Percentiles rank a stretch among this genome's conserved stretches.
Evolutionary conservation across 768 basidiomycete species (phyloP).

Genomic region (Tylopilus intermedius): DNA sequence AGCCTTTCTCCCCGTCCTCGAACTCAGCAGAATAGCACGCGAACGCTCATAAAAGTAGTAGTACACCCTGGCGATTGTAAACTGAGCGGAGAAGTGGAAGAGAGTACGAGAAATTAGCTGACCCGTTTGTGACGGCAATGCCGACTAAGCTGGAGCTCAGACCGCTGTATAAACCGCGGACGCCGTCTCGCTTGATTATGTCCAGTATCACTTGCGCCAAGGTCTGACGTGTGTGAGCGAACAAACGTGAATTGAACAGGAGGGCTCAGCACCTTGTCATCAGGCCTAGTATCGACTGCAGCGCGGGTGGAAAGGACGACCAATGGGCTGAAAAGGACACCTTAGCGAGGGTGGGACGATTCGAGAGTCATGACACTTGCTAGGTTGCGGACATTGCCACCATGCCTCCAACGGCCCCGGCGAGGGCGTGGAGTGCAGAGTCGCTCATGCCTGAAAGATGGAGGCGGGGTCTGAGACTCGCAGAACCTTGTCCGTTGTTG

Average conservation of each 20-base stretch:
- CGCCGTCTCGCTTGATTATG: constrained; percentile 79
- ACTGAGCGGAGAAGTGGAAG: not conserved
- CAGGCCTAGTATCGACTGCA: constrained; percentile 81
- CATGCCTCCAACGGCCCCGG: constrained; percentile 89
- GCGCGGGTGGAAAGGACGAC: constrained; percentile 90
- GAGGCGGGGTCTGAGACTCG: not conserved
- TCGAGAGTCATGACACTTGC: constrained; percentile 39
- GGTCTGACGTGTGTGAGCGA: constrained; percentile 39
- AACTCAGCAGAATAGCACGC: constrained; percentile 50
- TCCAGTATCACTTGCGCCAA: constrained; percentile 63
- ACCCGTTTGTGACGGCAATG: constrained; percentile 92
- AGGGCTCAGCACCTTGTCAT: constrained; percentile 54
- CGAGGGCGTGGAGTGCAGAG: constrained; percentile 78
- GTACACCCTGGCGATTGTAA: constrained; percentile 56
- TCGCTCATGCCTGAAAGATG: constrained; percentile 49
- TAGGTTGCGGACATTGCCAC: constrained; percentile 87
- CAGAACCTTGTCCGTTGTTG: not conserved
- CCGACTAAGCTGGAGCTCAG: constrained; percentile 81
- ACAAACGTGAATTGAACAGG: not conserved
- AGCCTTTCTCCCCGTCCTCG: constrained; percentile 57
- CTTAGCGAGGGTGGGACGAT: not conserved
- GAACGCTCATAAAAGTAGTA: constrained; percentile 88
- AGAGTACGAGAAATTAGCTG: constrained; percentile 22
- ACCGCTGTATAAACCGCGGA: constrained; percentile 82
- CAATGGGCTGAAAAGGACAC: constrained; percentile 58